Evolutionary conservation across 2,329 filamentous ascomycete species (phyloP).

Genomic region (Eutypa lata): DNA sequence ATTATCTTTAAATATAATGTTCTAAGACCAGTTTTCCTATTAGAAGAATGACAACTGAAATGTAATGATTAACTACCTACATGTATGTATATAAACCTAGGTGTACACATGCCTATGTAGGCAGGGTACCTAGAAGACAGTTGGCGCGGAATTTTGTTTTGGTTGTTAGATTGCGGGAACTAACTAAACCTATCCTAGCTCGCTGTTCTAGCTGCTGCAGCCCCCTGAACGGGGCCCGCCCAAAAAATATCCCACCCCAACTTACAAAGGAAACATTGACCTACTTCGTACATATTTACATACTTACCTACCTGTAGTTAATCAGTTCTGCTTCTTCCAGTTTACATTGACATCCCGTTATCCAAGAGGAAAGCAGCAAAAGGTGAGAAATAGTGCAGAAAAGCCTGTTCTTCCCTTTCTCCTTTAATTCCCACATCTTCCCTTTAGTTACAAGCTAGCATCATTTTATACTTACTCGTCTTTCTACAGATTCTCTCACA

Average conservation of each 20-base stretch:
- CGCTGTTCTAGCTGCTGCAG: neutral
- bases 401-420: too few relatives aligned
- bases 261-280: neutral
- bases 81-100: neutral
- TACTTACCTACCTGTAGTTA: too few relatives aligned
- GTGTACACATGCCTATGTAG: neutral
- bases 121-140: neutral
- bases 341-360: too few relatives aligned
- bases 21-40: neutral
- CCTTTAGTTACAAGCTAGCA: too few relatives aligned
- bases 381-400: too few relatives aligned
- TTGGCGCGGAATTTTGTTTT: neutral
- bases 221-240: neutral
- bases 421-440: neutral
- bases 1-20: neutral
- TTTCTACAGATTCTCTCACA: too few relatives aligned
- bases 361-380: too few relatives aligned
- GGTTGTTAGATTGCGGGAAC: neutral
- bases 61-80: too few relatives aligned
- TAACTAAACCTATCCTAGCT: neutral
- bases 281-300: too few relatives aligned
- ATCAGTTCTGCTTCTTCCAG: too few relatives aligned
- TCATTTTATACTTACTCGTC: too few relatives aligned
- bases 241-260: neutral
- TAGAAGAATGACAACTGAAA: neutral